These are phyloP conservation scores for Coemansia sp. DNA, from an alignment of 192 early-diverging fungal species.

Conservation along the genomic window DNA sequence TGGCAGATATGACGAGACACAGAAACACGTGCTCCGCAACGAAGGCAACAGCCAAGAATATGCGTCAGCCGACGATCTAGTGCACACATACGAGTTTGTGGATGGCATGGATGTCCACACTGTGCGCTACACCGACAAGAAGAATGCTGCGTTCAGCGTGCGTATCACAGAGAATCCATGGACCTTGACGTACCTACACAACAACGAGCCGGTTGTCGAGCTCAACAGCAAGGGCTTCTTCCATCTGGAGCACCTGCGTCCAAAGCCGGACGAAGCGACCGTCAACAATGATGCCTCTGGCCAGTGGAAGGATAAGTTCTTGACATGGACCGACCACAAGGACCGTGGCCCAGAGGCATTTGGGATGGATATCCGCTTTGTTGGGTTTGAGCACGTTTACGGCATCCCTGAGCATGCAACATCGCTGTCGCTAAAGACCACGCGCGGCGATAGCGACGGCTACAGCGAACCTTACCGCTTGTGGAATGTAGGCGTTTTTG, in stretches of 20 bases:
- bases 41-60: slow-evolving; percentile 34
- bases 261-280: slow-evolving; percentile 36
- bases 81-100: slow-evolving; percentile 13
- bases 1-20: slow-evolving; percentile 67
- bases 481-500: slow-evolving; percentile 98
- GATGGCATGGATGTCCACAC: slow-evolving; percentile 22
- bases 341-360: slow-evolving; percentile 92
- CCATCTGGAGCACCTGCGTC: slow-evolving; percentile 74
- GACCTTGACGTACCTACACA: slow-evolving; percentile 35
- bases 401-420: slow-evolving; percentile 96
- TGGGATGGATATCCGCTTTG: slow-evolving; percentile 90
- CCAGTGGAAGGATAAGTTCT: slow-evolving; percentile 88
- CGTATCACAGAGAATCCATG: slow-evolving; percentile 49
- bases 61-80: slow-evolving; percentile 26
- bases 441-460: slow-evolving; percentile 67
- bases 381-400: slow-evolving; percentile 83
- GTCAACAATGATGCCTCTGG: slow-evolving; percentile 56
- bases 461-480: slow-evolving; percentile 94
- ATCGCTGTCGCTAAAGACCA: slow-evolving; percentile 79
- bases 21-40: slow-evolving; percentile 56
- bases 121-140: slow-evolving; percentile 20
- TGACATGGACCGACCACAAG: slow-evolving; percentile 83
- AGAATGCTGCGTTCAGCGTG: slow-evolving; percentile 24
- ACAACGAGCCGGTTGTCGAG: slow-evolving; percentile 55
- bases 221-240: slow-evolving; percentile 87